phyloP scores from a whole-genome alignment of 2,329 filamentous ascomycete species.

The Paramyrothecium sp. region DNA sequence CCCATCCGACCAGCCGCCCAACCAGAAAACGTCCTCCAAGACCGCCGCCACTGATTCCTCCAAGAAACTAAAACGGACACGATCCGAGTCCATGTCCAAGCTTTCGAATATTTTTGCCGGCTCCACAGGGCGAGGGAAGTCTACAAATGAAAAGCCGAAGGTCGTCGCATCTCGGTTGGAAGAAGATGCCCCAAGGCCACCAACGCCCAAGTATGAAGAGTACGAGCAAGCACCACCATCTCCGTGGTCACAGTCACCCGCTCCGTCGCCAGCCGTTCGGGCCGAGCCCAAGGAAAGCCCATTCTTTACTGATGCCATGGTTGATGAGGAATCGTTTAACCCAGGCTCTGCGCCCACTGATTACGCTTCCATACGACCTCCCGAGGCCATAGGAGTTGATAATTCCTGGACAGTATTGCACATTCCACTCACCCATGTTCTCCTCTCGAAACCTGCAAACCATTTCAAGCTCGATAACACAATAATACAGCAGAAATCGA shows the following conservation, averaged over 20 bases:
- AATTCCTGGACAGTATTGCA: slow-evolving; percentile 90
- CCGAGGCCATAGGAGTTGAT: slow-evolving; percentile 89
- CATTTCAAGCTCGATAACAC: slow-evolving; percentile 57
- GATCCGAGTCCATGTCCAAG: slow-evolving; percentile 48
- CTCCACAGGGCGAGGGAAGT: slow-evolving; percentile 24
- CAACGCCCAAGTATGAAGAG: slow-evolving; percentile 73
- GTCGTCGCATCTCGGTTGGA: slow-evolving; percentile 28
- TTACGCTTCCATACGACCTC: slow-evolving; percentile 70
- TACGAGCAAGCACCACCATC: slow-evolving; percentile 91
- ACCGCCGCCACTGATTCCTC: slow-evolving; percentile 31
- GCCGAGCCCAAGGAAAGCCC: slow-evolving; percentile 82
- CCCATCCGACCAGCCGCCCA: slow-evolving; percentile 15
- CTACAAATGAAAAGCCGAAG: slow-evolving; percentile 33
- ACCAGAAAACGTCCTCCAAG: slow-evolving; percentile 28
- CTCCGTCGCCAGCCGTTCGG: slow-evolving; percentile 86
- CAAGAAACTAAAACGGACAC: slow-evolving; percentile 40
- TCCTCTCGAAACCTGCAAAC: slow-evolving; percentile 64
- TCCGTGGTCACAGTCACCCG: slow-evolving; percentile 94
- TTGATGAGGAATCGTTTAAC: slow-evolving; percentile 88
- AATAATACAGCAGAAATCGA: slow-evolving; percentile 52
- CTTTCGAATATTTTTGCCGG: slow-evolving; percentile 49
- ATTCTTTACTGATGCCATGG: slow-evolving; percentile 76
- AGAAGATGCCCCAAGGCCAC: slow-evolving; percentile 45
- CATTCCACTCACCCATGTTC: slow-evolving; percentile 77
- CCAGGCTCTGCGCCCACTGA: slow-evolving; percentile 70